Evolutionary conservation across 192 early-diverging fungal species (phyloP).

Genomic region (Rhizophagus sp.): DNA sequence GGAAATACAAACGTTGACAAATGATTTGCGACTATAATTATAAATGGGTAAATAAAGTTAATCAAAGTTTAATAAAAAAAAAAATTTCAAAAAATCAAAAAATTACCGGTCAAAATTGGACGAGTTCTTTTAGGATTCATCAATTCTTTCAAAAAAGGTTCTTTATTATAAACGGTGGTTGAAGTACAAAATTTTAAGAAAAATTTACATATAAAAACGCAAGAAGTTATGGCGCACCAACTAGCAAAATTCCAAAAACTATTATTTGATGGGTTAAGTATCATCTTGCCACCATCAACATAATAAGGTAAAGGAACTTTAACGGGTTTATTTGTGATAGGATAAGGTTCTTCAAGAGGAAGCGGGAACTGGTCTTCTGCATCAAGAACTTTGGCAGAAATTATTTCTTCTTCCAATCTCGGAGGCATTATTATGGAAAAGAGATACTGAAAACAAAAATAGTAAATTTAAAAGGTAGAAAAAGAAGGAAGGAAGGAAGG

Average conservation of each 20-base stretch:
- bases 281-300: slow-evolving; percentile 17
- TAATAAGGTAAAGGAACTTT: slow-evolving; percentile 24
- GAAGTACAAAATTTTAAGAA: slow-evolving; percentile 34
- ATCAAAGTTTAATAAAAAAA: neutral
- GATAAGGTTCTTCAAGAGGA: neutral
- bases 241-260: slow-evolving; percentile 35
- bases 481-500: too few relatives aligned
- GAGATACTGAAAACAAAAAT: too few relatives aligned
- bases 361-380: neutral
- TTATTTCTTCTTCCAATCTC: neutral
- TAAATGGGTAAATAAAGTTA: neutral
- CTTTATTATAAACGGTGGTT: slow-evolving; percentile 52
- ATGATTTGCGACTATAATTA: slow-evolving; percentile 67
- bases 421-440: neutral
- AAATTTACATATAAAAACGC: slow-evolving; percentile 35
- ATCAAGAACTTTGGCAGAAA: neutral
- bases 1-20: slow-evolving; percentile 54
- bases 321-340: neutral
- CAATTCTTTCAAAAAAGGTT: slow-evolving; percentile 59
- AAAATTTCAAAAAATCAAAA: neutral
- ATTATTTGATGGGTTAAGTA: neutral
- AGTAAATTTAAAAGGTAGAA: too few relatives aligned
- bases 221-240: slow-evolving; percentile 25
- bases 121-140: slow-evolving; percentile 55
- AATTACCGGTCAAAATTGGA: slow-evolving; percentile 65